Evolutionary conservation across 257 asterid genomes (phyloP).

Genomic region (Przewalskia tangutica): DNA sequence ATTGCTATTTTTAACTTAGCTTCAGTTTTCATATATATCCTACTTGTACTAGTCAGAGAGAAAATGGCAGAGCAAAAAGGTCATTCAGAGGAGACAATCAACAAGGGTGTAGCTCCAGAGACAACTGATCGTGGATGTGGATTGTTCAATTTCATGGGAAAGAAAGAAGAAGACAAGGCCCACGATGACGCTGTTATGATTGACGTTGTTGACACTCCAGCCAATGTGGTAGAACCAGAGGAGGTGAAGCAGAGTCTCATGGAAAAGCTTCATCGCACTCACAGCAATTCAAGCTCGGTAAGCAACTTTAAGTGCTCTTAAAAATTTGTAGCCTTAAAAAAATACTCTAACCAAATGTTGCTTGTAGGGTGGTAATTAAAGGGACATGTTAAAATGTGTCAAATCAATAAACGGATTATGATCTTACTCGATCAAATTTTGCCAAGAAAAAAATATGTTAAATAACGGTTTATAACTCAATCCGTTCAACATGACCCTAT

Average conservation of each 20-base stretch:
- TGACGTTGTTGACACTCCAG: not conserved
- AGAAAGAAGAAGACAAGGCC: conserved; percentile 14
- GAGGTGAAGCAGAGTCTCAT: conserved; percentile 17
- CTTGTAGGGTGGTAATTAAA: too few relatives aligned
- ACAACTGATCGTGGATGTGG: conserved; percentile 4
- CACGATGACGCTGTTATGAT: conserved; percentile 17
- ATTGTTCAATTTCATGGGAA: conserved; percentile 21
- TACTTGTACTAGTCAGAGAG: not conserved
- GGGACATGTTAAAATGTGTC: too few relatives aligned
- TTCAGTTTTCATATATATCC: not conserved
- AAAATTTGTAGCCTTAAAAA: too few relatives aligned
- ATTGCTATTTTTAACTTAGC: not conserved
- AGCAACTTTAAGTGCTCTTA: not conserved
- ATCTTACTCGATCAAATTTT: too few relatives aligned
- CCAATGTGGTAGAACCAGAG: not conserved
- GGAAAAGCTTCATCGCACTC: conserved; percentile 28
- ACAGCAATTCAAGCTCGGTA: conserved; percentile 22
- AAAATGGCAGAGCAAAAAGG: conserved; percentile 25
- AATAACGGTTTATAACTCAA: too few relatives aligned
- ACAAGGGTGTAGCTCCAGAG: conserved; percentile 1
- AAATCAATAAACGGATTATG: too few relatives aligned
- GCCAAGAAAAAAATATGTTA: too few relatives aligned
- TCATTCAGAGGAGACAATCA: conserved; percentile 3
- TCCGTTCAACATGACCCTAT: too few relatives aligned
- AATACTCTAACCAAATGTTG: too few relatives aligned